Evolutionary conservation across 2,329 filamentous ascomycete genomes (phyloP).

Genomic region (Tolypocladium tropicale): DNA sequence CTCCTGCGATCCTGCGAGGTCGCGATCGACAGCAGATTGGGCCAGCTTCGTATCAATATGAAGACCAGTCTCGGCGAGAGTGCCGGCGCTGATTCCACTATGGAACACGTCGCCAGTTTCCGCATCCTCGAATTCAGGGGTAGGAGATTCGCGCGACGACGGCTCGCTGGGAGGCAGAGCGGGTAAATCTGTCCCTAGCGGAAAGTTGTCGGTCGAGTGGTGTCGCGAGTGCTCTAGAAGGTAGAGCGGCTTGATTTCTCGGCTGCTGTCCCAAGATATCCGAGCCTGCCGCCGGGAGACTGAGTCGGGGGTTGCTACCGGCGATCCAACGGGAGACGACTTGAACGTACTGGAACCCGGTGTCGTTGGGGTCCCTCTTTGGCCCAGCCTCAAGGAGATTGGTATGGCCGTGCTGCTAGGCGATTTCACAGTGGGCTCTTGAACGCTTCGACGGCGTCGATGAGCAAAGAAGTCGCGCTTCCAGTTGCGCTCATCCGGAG

Average conservation of each 20-base stretch:
- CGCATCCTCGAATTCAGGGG: conserved; percentile 16
- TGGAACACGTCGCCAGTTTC: conserved; percentile 18
- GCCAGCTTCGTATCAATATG: conserved; percentile 29
- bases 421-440: conserved; percentile 37
- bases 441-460: conserved; percentile 36
- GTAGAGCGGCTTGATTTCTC: conserved; percentile 72
- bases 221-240: conserved; percentile 57
- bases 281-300: conserved; percentile 30
- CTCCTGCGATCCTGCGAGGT: conserved; percentile 52
- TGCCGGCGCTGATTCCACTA: conserved; percentile 8
- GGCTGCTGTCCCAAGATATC: conserved; percentile 51
- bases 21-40: conserved; percentile 22
- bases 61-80: conserved; percentile 16
- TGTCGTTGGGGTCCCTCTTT: conserved; percentile 33
- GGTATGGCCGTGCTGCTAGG: conserved; percentile 49
- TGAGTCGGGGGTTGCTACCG: conserved; percentile 22
- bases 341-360: conserved; percentile 22
- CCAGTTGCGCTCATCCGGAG: conserved; percentile 35
- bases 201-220: conserved; percentile 19
- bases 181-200: conserved; percentile 30
- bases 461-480: conserved; percentile 30
- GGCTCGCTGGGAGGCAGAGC: conserved; percentile 36
- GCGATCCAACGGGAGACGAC: conserved; percentile 27
- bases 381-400: conserved; percentile 42
- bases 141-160: conserved; percentile 23